A percentile compares a stretch with the other conserved stretches of the same genome.
Evolutionary conservation across 805 yeast species (phyloP).

Genomic region (Kodamaea leandrae): DNA sequence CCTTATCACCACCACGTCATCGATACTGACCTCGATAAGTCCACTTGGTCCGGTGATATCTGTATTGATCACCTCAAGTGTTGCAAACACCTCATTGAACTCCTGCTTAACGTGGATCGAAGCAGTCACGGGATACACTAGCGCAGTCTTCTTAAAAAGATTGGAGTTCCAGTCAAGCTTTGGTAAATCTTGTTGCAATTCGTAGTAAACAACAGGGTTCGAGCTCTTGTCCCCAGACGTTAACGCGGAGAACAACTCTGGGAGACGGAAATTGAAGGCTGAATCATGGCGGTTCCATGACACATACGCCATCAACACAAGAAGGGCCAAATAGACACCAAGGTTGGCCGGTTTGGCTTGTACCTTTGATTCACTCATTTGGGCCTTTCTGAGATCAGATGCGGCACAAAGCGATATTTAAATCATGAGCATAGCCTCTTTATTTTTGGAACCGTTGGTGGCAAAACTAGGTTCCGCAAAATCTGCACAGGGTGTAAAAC

Average conservation of each 20-base stretch:
- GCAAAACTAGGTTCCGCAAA: no score
- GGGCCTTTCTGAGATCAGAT: no score
- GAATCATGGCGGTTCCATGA: constrained; percentile 4
- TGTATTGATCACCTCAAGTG: constrained; percentile 24
- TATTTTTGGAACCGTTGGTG: no score
- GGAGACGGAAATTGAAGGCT: constrained; percentile 1
- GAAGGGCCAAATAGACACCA: constrained; percentile 1
- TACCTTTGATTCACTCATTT: no score
- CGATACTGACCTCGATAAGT: constrained; percentile 24
- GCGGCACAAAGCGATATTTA: no score
- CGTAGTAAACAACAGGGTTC: constrained; percentile 3
- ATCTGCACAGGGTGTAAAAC: no score
- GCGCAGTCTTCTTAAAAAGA: background rate
- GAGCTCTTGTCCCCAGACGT: background rate
- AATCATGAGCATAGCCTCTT: no score
- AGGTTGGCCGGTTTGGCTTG: no score
- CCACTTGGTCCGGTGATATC: constrained; percentile 12
- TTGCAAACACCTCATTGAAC: constrained; percentile 24
- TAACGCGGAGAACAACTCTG: background rate
- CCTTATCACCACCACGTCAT: constrained; percentile 26
- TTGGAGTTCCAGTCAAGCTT: background rate
- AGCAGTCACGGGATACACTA: background rate
- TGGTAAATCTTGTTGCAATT: constrained; percentile 2
- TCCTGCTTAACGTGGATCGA: constrained; percentile 15
- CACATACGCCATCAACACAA: background rate